Evolutionary conservation across 768 basidiomycete genomes (phyloP).

Genomic region (Cantharellus cinnabarinus): DNA sequence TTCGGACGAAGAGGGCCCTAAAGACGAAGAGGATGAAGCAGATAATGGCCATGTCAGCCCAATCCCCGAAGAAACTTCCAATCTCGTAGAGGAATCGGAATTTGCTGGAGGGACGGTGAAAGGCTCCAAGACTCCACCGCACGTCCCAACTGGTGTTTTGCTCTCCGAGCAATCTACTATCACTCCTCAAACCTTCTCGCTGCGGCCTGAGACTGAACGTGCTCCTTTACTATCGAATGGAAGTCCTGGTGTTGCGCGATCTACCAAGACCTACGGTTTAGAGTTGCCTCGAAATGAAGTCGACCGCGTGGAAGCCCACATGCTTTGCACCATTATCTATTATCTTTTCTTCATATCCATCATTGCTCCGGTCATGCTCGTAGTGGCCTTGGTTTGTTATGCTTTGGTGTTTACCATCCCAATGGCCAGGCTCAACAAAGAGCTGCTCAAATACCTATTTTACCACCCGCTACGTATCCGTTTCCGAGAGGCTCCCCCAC

Average conservation of each 20-base stretch:
- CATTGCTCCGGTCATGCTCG: constrained; percentile 74
- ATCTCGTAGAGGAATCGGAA: constrained; percentile 16
- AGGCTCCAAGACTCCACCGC: constrained; percentile 9
- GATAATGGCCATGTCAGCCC: background rate
- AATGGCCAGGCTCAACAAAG: constrained; percentile 96
- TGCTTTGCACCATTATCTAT: constrained; percentile 57
- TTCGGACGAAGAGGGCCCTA: constrained; percentile 15
- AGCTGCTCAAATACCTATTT: constrained; percentile 66
- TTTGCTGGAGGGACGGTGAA: constrained; percentile 10
- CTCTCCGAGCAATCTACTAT: constrained; percentile 26
- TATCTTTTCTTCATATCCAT: constrained; percentile 58
- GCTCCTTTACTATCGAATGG: constrained; percentile 8
- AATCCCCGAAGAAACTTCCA: constrained; percentile 16
- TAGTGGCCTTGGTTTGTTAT: constrained; percentile 85
- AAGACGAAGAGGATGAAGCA: constrained; percentile 20
- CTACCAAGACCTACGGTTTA: constrained; percentile 12
- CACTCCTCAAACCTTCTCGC: constrained; percentile 14
- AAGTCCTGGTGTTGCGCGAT: constrained; percentile 4
- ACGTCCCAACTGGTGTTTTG: constrained; percentile 10
- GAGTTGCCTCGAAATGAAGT: constrained; percentile 5
- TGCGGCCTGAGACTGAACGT: constrained; percentile 8
- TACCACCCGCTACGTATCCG: constrained; percentile 65
- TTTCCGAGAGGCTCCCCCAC: constrained; percentile 74
- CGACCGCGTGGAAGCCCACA: constrained; percentile 15
- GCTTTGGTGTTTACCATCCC: constrained; percentile 88